A percentile compares a stretch with the other conserved stretches of the same genome.
Conservation (phyloP, 805 yeast genomes). For the Spathaspora gorwiae region DNA sequence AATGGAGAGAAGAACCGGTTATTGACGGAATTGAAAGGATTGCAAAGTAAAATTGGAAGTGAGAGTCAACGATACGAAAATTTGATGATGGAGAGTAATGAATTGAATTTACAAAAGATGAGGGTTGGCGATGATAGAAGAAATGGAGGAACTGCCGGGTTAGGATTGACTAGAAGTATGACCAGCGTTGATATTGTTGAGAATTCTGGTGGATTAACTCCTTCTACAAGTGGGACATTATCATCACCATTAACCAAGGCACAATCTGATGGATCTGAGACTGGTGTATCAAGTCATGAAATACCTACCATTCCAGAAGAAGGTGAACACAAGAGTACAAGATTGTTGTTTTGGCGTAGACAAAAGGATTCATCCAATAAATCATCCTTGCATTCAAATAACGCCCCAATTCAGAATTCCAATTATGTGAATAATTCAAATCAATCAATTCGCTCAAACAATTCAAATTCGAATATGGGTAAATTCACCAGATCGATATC, state of each 20-base stretch:
- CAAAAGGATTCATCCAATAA: slow-evolving; percentile 20
- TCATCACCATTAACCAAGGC: slow-evolving; percentile 1
- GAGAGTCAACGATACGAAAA: slow-evolving; percentile 41
- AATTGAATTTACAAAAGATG: slow-evolving; percentile 44
- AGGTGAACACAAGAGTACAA: slow-evolving; percentile 38
- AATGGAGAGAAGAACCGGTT: background rate
- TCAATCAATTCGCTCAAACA: slow-evolving; percentile 2
- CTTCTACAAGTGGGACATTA: background rate
- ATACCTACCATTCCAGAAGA: slow-evolving; percentile 11
- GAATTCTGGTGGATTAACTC: background rate
- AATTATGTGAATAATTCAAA: background rate
- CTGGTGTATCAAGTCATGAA: background rate
- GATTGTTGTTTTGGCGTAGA: slow-evolving; percentile 43
- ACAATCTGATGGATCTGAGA: slow-evolving; percentile 10
- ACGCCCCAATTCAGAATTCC: background rate
- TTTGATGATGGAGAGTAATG: slow-evolving; percentile 48
- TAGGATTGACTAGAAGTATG: background rate
- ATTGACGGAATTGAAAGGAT: slow-evolving; percentile 24
- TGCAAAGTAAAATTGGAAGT: slow-evolving; percentile 37
- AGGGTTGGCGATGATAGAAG: slow-evolving; percentile 20
- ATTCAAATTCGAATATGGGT: slow-evolving; percentile 11
- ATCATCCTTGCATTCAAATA: too few species aligned
- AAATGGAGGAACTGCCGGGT: background rate
- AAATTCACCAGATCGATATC: slow-evolving; percentile 42
- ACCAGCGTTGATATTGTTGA: background rate